Conservation (phyloP, 192 early-diverging fungal species). For the Lobosporangium transversale region DNA sequence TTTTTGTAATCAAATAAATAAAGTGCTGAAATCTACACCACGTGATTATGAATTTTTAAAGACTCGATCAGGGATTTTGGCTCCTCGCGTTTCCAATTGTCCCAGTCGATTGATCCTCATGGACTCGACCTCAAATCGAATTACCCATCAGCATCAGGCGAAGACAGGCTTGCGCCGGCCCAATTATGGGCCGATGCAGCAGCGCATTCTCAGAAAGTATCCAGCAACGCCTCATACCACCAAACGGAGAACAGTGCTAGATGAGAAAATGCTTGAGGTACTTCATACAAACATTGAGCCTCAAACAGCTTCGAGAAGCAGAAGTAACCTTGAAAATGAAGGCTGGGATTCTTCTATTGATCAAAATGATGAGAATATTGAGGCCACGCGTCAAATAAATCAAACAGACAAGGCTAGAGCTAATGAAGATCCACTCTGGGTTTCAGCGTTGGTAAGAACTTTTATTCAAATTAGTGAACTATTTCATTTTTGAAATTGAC, state of each 20-base stretch:
- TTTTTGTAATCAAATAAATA: not conserved
- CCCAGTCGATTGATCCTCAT: not conserved
- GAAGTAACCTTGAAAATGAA: not conserved
- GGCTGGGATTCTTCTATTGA: not conserved
- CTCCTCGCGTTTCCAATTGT: not conserved
- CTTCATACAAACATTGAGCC: conserved; percentile 26
- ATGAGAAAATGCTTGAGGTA: conserved; percentile 28
- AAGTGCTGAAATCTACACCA: not conserved
- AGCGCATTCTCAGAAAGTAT: conserved; percentile 11
- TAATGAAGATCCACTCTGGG: not conserved
- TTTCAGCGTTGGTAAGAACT: no score
- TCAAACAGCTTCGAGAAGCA: not conserved
- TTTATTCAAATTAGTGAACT: no score
- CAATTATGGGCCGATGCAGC: conserved; percentile 42
- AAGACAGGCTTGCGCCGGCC: conserved; percentile 34
- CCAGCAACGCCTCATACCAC: conserved; percentile 29
- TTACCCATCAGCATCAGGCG: conserved; percentile 6
- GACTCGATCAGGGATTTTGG: no score
- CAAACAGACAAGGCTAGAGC: no score
- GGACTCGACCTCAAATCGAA: conserved; percentile 13
- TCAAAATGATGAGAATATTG: not conserved
- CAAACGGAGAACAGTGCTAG: conserved; percentile 27
- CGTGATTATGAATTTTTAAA: no score
- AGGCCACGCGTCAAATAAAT: not conserved
- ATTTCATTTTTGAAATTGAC: no score